Evolutionary conservation across 495 filamentous ascomycete species (phyloP).

Genomic region (Elasticomyces elasticus): DNA sequence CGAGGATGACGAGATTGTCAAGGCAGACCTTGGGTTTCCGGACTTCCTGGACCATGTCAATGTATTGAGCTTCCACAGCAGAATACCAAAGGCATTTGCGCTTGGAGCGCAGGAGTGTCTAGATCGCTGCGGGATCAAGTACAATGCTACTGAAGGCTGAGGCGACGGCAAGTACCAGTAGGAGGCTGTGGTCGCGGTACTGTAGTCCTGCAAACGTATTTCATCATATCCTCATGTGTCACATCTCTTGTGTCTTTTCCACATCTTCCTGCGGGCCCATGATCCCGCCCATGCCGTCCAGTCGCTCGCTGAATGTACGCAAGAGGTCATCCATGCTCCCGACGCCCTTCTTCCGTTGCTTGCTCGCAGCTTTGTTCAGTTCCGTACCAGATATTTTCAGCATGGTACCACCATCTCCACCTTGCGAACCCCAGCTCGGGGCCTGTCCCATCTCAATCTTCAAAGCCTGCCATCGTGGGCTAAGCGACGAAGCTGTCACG

Average conservation of each 20-base stretch:
- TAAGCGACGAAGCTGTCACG: constrained; percentile 25
- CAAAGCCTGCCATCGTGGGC: constrained; percentile 31
- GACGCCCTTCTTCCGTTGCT: background rate
- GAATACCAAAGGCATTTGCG: constrained; percentile 40
- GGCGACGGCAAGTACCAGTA: background rate
- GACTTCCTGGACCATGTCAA: constrained; percentile 36
- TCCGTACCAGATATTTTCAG: constrained; percentile 25
- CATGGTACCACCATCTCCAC: constrained; percentile 24
- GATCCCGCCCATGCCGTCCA: background rate
- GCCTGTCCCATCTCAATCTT: constrained; percentile 22
- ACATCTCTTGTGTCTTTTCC: background rate
- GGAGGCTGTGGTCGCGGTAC: background rate
- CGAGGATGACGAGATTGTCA: constrained; percentile 35
- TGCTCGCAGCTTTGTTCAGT: background rate
- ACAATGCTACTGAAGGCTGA: constrained; percentile 1
- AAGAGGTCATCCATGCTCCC: constrained; percentile 2
- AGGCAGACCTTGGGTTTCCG: constrained; percentile 36
- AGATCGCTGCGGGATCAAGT: constrained; percentile 29
- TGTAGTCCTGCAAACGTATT: no score
- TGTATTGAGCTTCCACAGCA: constrained; percentile 35
- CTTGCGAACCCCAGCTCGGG: constrained; percentile 25
- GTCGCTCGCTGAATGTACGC: background rate
- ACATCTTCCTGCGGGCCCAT: background rate
- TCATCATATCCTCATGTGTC: background rate
- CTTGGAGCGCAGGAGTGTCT: constrained; percentile 40